These are phyloP conservation scores for Nectriaceae sp. DNA, from an alignment of 2,329 filamentous ascomycete genomes.

Conservation along the genomic window DNA sequence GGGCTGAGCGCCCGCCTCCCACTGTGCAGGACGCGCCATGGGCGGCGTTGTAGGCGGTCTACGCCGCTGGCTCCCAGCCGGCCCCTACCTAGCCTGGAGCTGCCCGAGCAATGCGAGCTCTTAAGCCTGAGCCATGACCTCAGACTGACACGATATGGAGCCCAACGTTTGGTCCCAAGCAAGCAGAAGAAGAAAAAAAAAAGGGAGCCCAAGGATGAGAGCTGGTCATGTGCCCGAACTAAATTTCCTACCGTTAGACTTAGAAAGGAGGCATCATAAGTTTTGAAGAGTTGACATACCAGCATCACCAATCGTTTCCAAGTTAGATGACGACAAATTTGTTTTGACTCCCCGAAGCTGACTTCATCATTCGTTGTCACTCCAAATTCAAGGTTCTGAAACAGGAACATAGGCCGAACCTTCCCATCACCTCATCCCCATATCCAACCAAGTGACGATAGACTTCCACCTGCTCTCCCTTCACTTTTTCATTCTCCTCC, in stretches of 20 bases:
- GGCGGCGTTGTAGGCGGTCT: constrained; percentile 6
- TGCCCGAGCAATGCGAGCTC: constrained; percentile 8
- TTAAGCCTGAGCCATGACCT: constrained; percentile 27
- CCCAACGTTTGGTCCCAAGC: constrained; percentile 7
- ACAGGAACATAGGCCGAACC: no score
- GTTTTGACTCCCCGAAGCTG: no score
- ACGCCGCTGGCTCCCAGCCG: constrained; percentile 8
- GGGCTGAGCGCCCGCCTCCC: constrained; percentile 9
- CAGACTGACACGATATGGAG: constrained; percentile 29
- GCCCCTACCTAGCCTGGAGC: constrained; percentile 14
- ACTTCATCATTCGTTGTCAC: no score
- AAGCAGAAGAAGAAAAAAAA: constrained; percentile 1
- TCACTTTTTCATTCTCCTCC: background rate
- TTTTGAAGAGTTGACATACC: background rate
- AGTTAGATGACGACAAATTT: no score
- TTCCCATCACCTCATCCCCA: no score
- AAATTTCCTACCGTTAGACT: background rate
- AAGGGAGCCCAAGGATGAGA: constrained; percentile 1
- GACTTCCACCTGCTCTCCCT: no score
- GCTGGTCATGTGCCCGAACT: constrained; percentile 13
- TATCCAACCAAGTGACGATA: no score
- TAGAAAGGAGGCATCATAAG: background rate
- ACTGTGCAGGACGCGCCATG: constrained; percentile 2
- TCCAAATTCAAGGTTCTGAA: no score
- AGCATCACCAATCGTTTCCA: background rate